These are phyloP conservation scores for Colletotrichum sp. DNA, from an alignment of 2,329 filamentous ascomycete genomes.

Conservation along the genomic window DNA sequence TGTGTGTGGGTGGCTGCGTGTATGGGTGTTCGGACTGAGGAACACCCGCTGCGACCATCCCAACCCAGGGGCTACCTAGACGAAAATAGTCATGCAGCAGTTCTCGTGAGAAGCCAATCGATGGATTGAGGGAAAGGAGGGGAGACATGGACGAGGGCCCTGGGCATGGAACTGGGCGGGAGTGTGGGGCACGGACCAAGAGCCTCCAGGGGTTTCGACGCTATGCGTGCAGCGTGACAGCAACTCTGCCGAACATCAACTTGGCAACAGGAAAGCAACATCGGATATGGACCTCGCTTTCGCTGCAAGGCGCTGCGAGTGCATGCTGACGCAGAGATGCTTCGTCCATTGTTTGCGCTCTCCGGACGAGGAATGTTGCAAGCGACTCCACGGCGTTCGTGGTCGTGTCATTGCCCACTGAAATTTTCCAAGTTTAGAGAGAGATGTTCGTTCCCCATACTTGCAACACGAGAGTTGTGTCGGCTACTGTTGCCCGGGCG, in stretches of 20 bases:
- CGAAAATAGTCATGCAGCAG: constrained; percentile 4
- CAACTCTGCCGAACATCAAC: constrained; percentile 13
- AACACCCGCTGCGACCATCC: constrained; percentile 5
- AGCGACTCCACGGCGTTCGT: background rate
- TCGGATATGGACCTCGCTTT: background rate
- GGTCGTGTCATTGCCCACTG: background rate
- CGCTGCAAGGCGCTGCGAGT: background rate
- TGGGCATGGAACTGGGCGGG: background rate
- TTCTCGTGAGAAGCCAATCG: background rate
- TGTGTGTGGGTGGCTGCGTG: background rate
- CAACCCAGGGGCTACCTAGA: background rate
- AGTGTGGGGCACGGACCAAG: constrained; percentile 2
- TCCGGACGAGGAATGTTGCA: background rate
- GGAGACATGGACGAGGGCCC: background rate
- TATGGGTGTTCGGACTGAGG: background rate
- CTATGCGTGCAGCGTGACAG: background rate
- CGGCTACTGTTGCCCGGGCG: background rate
- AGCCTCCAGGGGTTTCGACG: background rate
- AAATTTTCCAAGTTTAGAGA: background rate
- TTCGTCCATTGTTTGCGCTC: background rate
- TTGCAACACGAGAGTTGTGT: background rate
- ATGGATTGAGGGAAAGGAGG: background rate
- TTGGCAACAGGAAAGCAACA: background rate
- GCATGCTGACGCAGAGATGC: background rate
- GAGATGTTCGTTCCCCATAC: background rate